phyloP scores from a whole-genome alignment of 2,329 filamentous ascomycete genomes.

The Beauveria caledonica region DNA sequence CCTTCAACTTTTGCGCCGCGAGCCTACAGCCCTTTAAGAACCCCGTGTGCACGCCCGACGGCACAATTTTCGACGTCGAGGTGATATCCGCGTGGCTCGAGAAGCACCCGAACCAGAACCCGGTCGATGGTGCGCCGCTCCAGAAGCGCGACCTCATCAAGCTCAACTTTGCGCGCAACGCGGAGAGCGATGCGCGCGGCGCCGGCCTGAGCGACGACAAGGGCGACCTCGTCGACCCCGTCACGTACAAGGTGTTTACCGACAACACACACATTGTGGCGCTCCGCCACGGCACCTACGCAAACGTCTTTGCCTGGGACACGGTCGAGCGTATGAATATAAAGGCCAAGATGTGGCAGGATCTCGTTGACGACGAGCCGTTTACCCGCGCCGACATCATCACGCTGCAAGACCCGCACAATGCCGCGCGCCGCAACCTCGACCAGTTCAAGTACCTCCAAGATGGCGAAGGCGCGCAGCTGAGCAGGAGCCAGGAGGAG shows the following conservation, averaged over 20 bases:
- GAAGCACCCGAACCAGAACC: constrained; percentile 80
- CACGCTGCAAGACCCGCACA: constrained; percentile 91
- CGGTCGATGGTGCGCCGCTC: constrained; percentile 72
- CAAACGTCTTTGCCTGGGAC: constrained; percentile 95
- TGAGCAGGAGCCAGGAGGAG: constrained; percentile 62
- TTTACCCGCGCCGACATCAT: constrained; percentile 91
- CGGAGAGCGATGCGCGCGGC: constrained; percentile 50
- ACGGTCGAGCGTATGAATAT: constrained; percentile 93
- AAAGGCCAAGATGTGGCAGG: constrained; percentile 92
- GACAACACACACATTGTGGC: constrained; percentile 97
- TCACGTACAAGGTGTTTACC: constrained; percentile 95
- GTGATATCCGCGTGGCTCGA: constrained; percentile 92
- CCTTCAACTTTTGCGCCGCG: constrained; percentile 96
- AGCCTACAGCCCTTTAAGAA: constrained; percentile 92
- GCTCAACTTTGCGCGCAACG: constrained; percentile 86
- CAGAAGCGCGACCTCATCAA: constrained; percentile 79
- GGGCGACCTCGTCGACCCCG: constrained; percentile 87
- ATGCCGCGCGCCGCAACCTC: constrained; percentile 71
- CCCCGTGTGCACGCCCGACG: constrained; percentile 80
- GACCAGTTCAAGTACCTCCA: constrained; percentile 83
- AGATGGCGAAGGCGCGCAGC: constrained; percentile 63
- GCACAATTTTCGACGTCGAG: constrained; percentile 90
- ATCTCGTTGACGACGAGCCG: constrained; percentile 78
- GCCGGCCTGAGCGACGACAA: constrained; percentile 43
- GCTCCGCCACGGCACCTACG: constrained; percentile 67